These are phyloP conservation scores for Xylaria cubensis DNA, from an alignment of 495 filamentous ascomycete species.

Conservation along the genomic window DNA sequence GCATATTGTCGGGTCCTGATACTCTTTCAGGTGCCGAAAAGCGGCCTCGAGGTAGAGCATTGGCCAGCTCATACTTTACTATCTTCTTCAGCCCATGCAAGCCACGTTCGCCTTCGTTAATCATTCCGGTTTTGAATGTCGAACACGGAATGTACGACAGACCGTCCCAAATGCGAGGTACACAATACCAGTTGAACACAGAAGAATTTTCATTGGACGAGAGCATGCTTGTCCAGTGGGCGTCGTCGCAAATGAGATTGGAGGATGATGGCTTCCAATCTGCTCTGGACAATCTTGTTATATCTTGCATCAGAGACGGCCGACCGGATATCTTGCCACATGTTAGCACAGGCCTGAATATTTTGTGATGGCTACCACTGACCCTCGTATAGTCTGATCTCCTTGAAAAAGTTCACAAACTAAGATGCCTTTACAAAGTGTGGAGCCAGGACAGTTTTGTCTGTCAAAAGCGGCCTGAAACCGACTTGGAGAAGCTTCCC, in stretches of 20 bases:
- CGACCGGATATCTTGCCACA: constrained; percentile 35
- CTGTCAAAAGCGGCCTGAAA: constrained; percentile 28
- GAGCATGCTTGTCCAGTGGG: constrained; percentile 35
- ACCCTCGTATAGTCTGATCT: constrained; percentile 37
- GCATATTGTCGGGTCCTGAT: constrained; percentile 15
- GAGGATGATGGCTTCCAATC: constrained; percentile 36
- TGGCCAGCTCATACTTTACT: constrained; percentile 8
- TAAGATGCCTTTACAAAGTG: constrained; percentile 44
- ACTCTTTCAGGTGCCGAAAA: constrained; percentile 22
- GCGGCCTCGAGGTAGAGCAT: constrained; percentile 25
- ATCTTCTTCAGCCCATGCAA: constrained; percentile 23
- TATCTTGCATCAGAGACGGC: constrained; percentile 30
- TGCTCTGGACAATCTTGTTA: constrained; percentile 35
- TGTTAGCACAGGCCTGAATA: constrained; percentile 30
- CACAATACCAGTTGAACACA: constrained; percentile 20
- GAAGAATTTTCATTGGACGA: constrained; percentile 16
- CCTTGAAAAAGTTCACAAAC: constrained; percentile 39
- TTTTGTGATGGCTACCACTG: constrained; percentile 28
- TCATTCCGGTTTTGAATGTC: constrained; percentile 9
- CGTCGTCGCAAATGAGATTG: constrained; percentile 37
- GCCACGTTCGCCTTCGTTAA: not conserved
- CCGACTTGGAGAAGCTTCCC: constrained; percentile 32
- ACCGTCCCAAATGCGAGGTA: constrained; percentile 11
- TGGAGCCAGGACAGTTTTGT: constrained; percentile 40
- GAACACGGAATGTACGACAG: constrained; percentile 6